Percentiles rank a stretch among this genome's conserved stretches.
phyloP scores from a whole-genome alignment of 305 asterid genomes.

The Striga hermonthica region DNA sequence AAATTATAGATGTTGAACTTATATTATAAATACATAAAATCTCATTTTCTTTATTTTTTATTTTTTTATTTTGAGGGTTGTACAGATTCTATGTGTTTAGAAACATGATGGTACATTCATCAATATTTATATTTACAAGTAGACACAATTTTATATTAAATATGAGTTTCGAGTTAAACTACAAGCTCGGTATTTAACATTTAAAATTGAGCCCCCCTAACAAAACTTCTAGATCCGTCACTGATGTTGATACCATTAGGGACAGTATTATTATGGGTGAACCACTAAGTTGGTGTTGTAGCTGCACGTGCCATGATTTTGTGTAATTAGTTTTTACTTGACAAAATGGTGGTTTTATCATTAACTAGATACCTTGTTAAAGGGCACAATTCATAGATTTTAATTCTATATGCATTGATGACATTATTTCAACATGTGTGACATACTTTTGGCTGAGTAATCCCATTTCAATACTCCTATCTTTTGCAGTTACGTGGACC shows the following conservation, averaged over 20 bases:
- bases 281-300: slow-evolving; percentile 2
- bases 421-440: slow-evolving; percentile 16
- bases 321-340: slow-evolving; percentile 17
- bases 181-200: too few relatives aligned
- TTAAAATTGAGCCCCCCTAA: too few relatives aligned
- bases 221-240: too few relatives aligned
- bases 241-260: background rate
- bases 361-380: slow-evolving; percentile 22
- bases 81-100: too few relatives aligned
- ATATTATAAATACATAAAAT: too few relatives aligned
- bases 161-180: too few relatives aligned
- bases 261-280: slow-evolving; percentile 12
- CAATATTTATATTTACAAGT: too few relatives aligned
- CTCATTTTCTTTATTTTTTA: too few relatives aligned
- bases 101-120: too few relatives aligned
- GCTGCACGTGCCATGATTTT: background rate
- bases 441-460: slow-evolving; percentile 21
- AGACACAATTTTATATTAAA: too few relatives aligned
- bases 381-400: slow-evolving; percentile 16
- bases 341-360: slow-evolving; percentile 17
- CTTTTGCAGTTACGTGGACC: slow-evolving; percentile 76
- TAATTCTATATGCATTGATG: background rate
- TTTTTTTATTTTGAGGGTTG: too few relatives aligned
- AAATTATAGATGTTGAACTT: too few relatives aligned
- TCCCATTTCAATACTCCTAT: slow-evolving; percentile 17